Percentiles rank a stretch among this genome's conserved stretches.
These are phyloP conservation scores for Elaeis oleifera DNA, from an alignment of 202 grass and related monocot genomes.

Conservation along the genomic window DNA sequence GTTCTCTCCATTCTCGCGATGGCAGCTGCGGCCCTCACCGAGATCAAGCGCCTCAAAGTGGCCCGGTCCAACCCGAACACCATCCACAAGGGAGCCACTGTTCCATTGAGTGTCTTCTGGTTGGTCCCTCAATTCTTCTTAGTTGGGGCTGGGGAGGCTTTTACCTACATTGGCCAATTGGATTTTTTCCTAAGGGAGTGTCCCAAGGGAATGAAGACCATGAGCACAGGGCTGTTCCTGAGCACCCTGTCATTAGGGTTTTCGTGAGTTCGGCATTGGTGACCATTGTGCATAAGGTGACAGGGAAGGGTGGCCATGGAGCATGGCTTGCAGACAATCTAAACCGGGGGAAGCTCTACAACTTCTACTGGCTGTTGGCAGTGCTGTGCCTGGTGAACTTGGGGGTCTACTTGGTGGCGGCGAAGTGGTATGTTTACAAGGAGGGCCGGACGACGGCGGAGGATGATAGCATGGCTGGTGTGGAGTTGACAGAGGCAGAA, in stretches of 20 bases:
- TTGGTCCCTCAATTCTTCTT: constrained; percentile 80
- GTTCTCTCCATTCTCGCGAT: constrained; percentile 53
- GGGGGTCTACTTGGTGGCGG: constrained; percentile 50
- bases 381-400: constrained; percentile 50
- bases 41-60: constrained; percentile 42
- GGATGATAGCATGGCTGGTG: constrained; percentile 32
- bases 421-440: constrained; percentile 88
- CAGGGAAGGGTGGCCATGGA: constrained; percentile 13
- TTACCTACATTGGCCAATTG: constrained; percentile 87
- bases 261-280: constrained; percentile 77
- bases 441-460: constrained; percentile 17
- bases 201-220: constrained; percentile 92
- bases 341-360: constrained; percentile 62
- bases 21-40: constrained; percentile 48
- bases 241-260: constrained; percentile 79
- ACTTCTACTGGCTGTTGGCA: constrained; percentile 88
- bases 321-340: constrained; percentile 74
- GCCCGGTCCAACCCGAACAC: constrained; percentile 1
- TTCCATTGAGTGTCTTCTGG: constrained; percentile 70
- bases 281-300: constrained; percentile 47
- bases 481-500: constrained; percentile 44
- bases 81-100: background rate
- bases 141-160: constrained; percentile 64
- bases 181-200: constrained; percentile 92
- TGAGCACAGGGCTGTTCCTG: constrained; percentile 87